Base-by-base conservation (phyloP, 1,284 basidiomycete species). In the Sporisorium exsertum region DNA sequence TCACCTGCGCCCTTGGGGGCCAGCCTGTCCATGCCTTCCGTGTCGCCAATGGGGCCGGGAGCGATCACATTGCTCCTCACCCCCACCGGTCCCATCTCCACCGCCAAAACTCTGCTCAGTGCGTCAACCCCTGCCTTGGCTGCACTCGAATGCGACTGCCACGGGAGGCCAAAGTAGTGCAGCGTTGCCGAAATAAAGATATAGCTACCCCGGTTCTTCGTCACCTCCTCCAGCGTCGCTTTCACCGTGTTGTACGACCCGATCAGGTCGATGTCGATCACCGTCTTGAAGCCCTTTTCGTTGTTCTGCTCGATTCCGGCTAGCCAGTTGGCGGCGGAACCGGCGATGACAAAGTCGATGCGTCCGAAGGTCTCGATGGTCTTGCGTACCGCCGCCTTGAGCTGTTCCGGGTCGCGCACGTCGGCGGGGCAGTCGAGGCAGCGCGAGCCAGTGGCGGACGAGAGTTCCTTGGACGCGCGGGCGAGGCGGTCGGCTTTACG, bases 91-190 rank as follows among this genome's bases (percentile, higher is more conserved):
- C 94, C 95, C 87, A 97, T 94, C 86, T 97, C 95, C 15, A 97
- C 90, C 0, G 95, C 94, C 24, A 97, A 87, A 2, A 93, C 94
- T 10, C 90, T 88, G 61, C 91, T 92, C 5, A 95, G 87, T 0
- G 95, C 94, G 82, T 99, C 95, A 37, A 98, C 91, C 10, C 90
- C 96, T 0, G 95, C 95, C 87, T 98, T 98, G 22, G 96, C 96
- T 15, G 95, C 94, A 24, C 93, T 94, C 8, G 96, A 93, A 81
- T 97, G 95, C 5, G 91, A 92, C 87, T 98, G 95, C 85, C 91
- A 94, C 0, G 94, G 93, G n/a, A 92, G 80, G 90, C 94, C 94
- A 70, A 88, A 89, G 87, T 94, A 93, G 86, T 98, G 96, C 59
- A 98, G 86, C 15, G 93, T 96, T 2, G 94, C 93, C 73, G 92